Evolutionary conservation across 441 rosid species (phyloP).

Genomic region (Erysimum cheiri): DNA sequence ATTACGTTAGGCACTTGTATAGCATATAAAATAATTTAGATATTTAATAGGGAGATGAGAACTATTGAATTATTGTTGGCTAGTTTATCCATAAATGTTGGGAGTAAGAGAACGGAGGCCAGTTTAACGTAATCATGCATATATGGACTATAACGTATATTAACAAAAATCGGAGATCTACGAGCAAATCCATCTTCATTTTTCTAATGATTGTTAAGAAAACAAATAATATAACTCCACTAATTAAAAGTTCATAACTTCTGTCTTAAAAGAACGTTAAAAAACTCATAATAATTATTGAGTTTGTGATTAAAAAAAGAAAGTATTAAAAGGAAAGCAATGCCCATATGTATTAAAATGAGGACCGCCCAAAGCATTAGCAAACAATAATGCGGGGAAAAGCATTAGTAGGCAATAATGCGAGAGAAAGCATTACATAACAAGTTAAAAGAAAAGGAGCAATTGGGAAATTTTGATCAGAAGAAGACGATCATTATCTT

Average conservation of each 20-base stretch:
- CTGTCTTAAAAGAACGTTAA: not conserved
- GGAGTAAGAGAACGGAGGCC: not conserved
- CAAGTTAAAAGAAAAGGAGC: conserved; percentile 42
- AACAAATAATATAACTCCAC: not conserved
- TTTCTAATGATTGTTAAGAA: not conserved
- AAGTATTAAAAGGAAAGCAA: conserved; percentile 28
- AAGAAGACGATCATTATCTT: conserved; percentile 30
- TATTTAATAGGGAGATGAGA: not conserved
- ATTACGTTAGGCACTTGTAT: not conserved
- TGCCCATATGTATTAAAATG: conserved; percentile 38
- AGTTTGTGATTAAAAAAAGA: not conserved
- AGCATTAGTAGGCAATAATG: conserved; percentile 43
- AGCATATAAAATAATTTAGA: conserved; percentile 4
- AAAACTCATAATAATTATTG: not conserved
- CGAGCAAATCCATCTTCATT: not conserved
- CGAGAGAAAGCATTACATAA: conserved; percentile 40
- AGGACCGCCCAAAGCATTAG: conserved; percentile 42
- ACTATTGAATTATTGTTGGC: not conserved
- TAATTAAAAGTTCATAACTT: conserved; percentile 6
- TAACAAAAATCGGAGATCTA: not conserved
- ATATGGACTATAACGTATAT: not conserved
- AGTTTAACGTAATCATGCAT: not conserved
- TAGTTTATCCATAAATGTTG: conserved; percentile 1
- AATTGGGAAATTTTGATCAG: conserved; percentile 38
- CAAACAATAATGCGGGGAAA: conserved; percentile 36